These are phyloP conservation scores for Candida schatavii DNA, from an alignment of 805 yeast species.

Conservation along the genomic window DNA sequence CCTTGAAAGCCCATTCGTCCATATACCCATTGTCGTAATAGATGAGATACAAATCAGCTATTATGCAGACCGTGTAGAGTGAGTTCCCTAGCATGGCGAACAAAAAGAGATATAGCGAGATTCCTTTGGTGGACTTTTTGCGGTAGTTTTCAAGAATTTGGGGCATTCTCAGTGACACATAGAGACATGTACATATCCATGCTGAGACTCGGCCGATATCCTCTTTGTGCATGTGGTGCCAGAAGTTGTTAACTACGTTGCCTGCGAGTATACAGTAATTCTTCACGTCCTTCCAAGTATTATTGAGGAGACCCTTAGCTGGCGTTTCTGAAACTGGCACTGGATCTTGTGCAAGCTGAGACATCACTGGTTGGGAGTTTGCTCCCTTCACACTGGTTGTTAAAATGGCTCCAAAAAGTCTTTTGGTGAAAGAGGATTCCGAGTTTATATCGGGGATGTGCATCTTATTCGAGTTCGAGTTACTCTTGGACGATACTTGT, in stretches of 20 bases:
- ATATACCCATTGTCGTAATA: conserved; percentile 14
- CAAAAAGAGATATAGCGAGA: conserved; percentile 31
- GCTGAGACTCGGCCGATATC: conserved; percentile 28
- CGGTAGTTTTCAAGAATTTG: conserved; percentile 32
- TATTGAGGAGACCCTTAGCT: too few species aligned
- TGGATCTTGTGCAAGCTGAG: neutral
- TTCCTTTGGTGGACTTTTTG: conserved; percentile 31
- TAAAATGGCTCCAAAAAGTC: conserved; percentile 13
- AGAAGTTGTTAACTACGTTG: neutral
- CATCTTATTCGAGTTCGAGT: conserved; percentile 1
- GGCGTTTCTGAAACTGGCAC: neutral
- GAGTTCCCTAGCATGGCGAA: conserved; percentile 36
- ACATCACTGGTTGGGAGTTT: conserved; percentile 8
- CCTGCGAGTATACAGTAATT: neutral
- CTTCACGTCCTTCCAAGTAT: neutral
- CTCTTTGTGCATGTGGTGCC: conserved; percentile 5
- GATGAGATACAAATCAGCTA: conserved; percentile 27
- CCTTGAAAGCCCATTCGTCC: conserved; percentile 9
- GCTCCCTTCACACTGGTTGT: conserved; percentile 11
- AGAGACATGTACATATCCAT: conserved; percentile 32
- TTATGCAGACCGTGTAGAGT: conserved; percentile 32
- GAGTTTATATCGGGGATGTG: conserved; percentile 1
- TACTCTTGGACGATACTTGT: conserved; percentile 3
- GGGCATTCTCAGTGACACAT: conserved; percentile 32
- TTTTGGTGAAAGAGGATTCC: conserved; percentile 14